A percentile compares a stretch with the other conserved stretches of the same genome.
phyloP scores from a whole-genome alignment of 345 rosid species.

The Murraya koenigii region DNA sequence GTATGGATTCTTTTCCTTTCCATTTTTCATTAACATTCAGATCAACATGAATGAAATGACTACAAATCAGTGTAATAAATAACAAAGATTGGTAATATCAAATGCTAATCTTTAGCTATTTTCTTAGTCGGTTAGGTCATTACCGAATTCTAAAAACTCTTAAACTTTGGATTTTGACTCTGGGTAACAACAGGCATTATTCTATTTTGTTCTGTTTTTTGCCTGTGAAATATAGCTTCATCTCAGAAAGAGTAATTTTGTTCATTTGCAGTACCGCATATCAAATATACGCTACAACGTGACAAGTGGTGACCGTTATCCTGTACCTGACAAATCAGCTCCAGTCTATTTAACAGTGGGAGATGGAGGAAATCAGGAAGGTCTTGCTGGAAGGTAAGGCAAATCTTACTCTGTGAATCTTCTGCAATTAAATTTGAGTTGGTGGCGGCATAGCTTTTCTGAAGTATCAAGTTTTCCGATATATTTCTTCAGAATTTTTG shows the following conservation, averaged over 20 bases:
- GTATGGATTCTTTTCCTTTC: slow-evolving; percentile 30
- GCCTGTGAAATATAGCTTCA: neutral
- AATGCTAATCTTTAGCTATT: neutral
- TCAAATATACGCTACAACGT: slow-evolving; percentile 54
- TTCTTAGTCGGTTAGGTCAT: neutral
- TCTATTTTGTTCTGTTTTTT: neutral
- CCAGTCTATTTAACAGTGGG: slow-evolving; percentile 63
- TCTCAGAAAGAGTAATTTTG: neutral
- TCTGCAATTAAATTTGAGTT: neutral
- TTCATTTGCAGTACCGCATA: slow-evolving; percentile 37
- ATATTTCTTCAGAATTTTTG: neutral
- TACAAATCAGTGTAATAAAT: neutral
- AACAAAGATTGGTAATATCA: neutral
- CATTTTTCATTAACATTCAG: neutral
- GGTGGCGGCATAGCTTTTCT: neutral
- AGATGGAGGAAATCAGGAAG: slow-evolving; percentile 81
- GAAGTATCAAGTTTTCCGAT: neutral
- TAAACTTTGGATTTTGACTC: neutral
- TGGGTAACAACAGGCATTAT: neutral
- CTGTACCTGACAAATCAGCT: slow-evolving; percentile 43
- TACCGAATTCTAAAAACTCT: neutral
- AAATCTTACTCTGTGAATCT: neutral
- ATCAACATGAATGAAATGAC: neutral
- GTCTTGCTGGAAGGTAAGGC: slow-evolving; percentile 46
- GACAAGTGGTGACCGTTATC: slow-evolving; percentile 43